Evolutionary conservation across 1,284 basidiomycete species (phyloP).

Genomic region (Sparassis latifolia): DNA sequence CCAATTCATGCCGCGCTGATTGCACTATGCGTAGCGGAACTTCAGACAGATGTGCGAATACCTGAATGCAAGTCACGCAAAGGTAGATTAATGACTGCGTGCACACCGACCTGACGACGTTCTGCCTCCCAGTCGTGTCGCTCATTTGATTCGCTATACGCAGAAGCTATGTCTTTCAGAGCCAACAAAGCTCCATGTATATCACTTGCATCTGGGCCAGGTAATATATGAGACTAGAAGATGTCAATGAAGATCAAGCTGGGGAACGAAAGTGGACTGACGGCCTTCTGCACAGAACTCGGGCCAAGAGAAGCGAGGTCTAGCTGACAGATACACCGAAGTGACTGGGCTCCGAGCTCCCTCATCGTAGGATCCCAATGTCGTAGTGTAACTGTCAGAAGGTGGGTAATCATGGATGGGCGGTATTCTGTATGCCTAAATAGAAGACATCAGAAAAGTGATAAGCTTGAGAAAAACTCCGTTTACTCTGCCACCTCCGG

Average conservation of each 20-base stretch:
- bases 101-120: slow-evolving; percentile 33
- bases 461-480: too few relatives aligned
- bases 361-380: slow-evolving; percentile 92
- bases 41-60: slow-evolving; percentile 48
- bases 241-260: too few relatives aligned
- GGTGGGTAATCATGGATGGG: slow-evolving; percentile 62
- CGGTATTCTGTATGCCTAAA: slow-evolving; percentile 69
- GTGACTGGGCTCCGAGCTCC: slow-evolving; percentile 71
- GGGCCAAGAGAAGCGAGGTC: slow-evolving; percentile 53
- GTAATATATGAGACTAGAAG: too few relatives aligned
- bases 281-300: slow-evolving; percentile 42
- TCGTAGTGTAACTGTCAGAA: slow-evolving; percentile 69
- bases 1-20: slow-evolving; percentile 66
- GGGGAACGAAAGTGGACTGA: slow-evolving; percentile 23
- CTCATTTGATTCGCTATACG: slow-evolving; percentile 33
- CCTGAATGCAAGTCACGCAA: slow-evolving; percentile 30
- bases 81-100: not conserved
- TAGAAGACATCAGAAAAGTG: not conserved
- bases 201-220: slow-evolving; percentile 62
- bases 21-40: slow-evolving; percentile 57
- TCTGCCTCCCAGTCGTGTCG: slow-evolving; percentile 23
- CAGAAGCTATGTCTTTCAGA: slow-evolving; percentile 63
- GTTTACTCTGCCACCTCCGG: slow-evolving; percentile 76
- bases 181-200: slow-evolving; percentile 81
- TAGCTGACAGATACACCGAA: slow-evolving; percentile 61